Base-by-base conservation (phyloP, 176 grass and related monocot genomes). In the Rhynchospora tenuis region DNA sequence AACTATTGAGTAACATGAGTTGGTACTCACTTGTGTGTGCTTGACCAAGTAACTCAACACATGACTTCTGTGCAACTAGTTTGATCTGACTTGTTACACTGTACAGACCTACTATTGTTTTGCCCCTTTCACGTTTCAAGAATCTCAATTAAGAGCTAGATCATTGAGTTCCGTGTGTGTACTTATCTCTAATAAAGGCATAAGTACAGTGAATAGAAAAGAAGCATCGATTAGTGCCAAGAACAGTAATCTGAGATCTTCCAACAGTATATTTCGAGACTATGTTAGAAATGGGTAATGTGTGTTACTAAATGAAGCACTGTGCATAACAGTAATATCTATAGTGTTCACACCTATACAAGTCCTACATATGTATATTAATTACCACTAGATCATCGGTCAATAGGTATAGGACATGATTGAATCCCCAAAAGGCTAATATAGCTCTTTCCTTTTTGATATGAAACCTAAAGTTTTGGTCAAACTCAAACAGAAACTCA, bases 11-110 rank as follows among this genome's bases (percentile, higher is more conserved):
- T 81, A 81, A 23, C n/a, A 44, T 24, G 38, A 45, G 78, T n/a
- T 81, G 62, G 17, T 58, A 62, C 26, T 80, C 12, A 62, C 38
- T 81, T 81, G 54, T 31, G 2, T 44, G 28, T 55, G 62, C 64
- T 83, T 66, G 46, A 64, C 54, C 62, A 83, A 52, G 59, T 54
- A 81, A 81, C 26, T 42, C 81, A 70, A 23, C 28, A 23, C 28
- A 54, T 24, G 48, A 46, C 43, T 45, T 72, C 67, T 72, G 67
- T 72, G 42, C 56, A 63, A 63, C 31, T 62, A 45, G 28, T 19
- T 81, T 24, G 33, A 60, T 61, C 58, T 22, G 78, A 80, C 56
- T 61, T 22, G 72, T n/a, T 74, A 23, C 22, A 77, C 43, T 27
- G 50, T 78, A 56, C 52, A 33, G 38, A 62, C 38, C 15, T 54